Conservation (phyloP, 2,329 filamentous ascomycete genomes). For the Aspergillaceae sp. region DNA sequence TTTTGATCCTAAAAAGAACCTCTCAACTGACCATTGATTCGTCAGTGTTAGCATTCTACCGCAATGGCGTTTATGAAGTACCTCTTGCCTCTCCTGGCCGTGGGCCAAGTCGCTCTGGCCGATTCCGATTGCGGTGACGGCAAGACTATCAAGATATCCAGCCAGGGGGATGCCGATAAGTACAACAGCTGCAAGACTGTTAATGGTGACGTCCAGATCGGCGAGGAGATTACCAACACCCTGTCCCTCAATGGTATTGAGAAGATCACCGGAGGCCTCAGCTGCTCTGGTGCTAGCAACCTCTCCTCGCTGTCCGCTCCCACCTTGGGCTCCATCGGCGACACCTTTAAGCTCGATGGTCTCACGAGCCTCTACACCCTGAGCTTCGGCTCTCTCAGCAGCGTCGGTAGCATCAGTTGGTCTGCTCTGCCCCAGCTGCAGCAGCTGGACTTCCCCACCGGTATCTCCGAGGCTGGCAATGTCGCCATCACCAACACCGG, state of each 20-base stretch:
- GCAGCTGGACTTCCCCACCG: conserved; percentile 51
- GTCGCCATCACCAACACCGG: conserved; percentile 80
- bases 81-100: conserved; percentile 48
- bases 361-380: conserved; percentile 62
- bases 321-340: conserved; percentile 57
- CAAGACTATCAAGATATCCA: conserved; percentile 41
- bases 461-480: conserved; percentile 58
- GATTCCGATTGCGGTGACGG: conserved; percentile 13
- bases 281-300: conserved; percentile 46
- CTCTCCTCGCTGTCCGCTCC: conserved; percentile 56
- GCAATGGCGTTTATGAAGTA: conserved; percentile 48
- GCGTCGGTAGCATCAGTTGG: conserved; percentile 61
- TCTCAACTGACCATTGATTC: background rate
- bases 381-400: conserved; percentile 55
- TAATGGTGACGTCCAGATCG: conserved; percentile 60
- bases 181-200: conserved; percentile 60
- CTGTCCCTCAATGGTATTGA: conserved; percentile 56
- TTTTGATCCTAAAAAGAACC: no score
- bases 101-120: conserved; percentile 39
- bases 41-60: background rate
- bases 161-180: conserved; percentile 56
- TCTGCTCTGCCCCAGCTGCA: conserved; percentile 60
- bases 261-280: conserved; percentile 51
- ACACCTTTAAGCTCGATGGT: conserved; percentile 60
- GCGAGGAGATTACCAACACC: conserved; percentile 44